A percentile compares a stretch with the other conserved stretches of the same genome.
Conservation (phyloP, 2,329 filamentous ascomycete genomes). For the Claviceps arundinis region DNA sequence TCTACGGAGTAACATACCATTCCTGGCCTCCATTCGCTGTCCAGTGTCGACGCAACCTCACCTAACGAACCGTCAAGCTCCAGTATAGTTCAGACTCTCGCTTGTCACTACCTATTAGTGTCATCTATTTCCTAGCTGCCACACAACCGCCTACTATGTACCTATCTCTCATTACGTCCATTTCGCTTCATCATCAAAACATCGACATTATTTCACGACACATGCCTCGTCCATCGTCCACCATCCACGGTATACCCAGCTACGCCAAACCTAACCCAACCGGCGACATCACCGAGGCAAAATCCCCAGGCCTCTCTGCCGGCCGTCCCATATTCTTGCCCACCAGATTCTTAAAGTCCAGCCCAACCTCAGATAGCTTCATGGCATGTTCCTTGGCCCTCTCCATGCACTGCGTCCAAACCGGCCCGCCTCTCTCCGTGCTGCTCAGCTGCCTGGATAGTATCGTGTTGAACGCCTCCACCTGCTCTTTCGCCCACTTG, state of each 20-base stretch:
- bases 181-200: too few species aligned
- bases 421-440: constrained; percentile 59
- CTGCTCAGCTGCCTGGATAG: constrained; percentile 76
- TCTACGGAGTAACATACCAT: too few species aligned
- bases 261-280: constrained; percentile 19
- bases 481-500: constrained; percentile 93
- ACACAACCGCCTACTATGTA: too few species aligned
- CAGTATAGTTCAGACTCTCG: too few species aligned
- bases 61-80: too few species aligned
- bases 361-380: constrained; percentile 69
- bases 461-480: constrained; percentile 80
- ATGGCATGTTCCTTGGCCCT: constrained; percentile 68
- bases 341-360: constrained; percentile 80
- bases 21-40: too few species aligned
- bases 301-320: constrained; percentile 5
- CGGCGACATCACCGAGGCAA: constrained; percentile 4
- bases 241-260: neutral
- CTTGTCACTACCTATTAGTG: too few species aligned
- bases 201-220: too few species aligned
- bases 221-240: too few species aligned
- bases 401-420: constrained; percentile 75
- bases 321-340: constrained; percentile 38
- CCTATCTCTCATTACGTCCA: too few species aligned
- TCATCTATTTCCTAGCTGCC: too few species aligned
- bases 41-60: too few species aligned